phyloP scores from a whole-genome alignment of 495 filamentous ascomycete genomes.

The Chaetomium cochliodes region DNA sequence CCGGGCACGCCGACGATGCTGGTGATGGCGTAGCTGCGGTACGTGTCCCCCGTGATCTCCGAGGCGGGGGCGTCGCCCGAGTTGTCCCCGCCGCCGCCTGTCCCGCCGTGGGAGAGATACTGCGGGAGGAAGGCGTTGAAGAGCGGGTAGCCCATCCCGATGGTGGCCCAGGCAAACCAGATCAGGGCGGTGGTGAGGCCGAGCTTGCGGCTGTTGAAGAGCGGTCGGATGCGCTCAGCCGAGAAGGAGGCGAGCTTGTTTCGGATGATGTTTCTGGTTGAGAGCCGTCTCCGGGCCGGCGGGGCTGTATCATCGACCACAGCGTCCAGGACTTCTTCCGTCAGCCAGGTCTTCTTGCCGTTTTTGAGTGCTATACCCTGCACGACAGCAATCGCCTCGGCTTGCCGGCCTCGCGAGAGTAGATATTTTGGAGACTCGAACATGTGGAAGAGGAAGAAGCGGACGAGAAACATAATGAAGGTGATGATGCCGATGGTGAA shows the following conservation, averaged over 20 bases:
- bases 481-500: conserved; percentile 72
- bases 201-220: conserved; percentile 49
- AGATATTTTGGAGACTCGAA: conserved; percentile 83
- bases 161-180: conserved; percentile 58
- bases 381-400: conserved; percentile 71
- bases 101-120: conserved; percentile 71
- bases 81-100: conserved; percentile 27
- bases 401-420: conserved; percentile 70
- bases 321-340: conserved; percentile 56
- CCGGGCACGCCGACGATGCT: conserved; percentile 70
- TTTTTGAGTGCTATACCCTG: conserved; percentile 74
- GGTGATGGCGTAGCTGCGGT: conserved; percentile 76
- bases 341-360: conserved; percentile 61
- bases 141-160: conserved; percentile 65
- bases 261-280: conserved; percentile 40
- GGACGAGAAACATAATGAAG: conserved; percentile 65
- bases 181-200: conserved; percentile 52
- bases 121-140: conserved; percentile 86
- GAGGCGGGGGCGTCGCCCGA: conserved; percentile 18
- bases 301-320: conserved; percentile 43
- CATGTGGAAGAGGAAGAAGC: conserved; percentile 78
- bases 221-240: conserved; percentile 44
- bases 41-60: conserved; percentile 43
- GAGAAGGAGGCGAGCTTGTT: conserved; percentile 45
- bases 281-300: conserved; percentile 28